These are phyloP conservation scores for Calocera viscosa DNA, from an alignment of 768 basidiomycete species.

Conservation along the genomic window DNA sequence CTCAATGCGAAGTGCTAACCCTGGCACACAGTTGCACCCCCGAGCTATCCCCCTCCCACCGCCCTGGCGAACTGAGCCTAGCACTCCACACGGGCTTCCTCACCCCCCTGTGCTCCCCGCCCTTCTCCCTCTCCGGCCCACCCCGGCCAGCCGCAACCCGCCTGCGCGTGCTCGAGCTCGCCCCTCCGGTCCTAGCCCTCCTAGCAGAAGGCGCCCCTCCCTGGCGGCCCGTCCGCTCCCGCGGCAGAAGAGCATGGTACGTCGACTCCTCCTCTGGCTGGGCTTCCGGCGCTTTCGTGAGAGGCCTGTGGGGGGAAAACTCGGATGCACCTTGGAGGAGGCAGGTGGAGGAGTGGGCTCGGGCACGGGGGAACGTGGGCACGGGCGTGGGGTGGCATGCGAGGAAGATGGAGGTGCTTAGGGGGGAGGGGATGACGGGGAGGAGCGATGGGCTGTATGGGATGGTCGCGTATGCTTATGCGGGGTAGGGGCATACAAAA, in stretches of 20 bases:
- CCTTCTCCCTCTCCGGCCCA: conserved; percentile 52
- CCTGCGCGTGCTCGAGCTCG: conserved; percentile 78
- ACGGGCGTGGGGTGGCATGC: conserved; percentile 92
- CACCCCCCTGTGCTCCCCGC: conserved; percentile 64
- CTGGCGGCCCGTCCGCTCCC: conserved; percentile 84
- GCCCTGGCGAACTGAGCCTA: conserved; percentile 32
- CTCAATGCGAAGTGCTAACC: conserved; percentile 75
- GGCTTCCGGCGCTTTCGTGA: conserved; percentile 45
- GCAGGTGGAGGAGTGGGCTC: conserved; percentile 59
- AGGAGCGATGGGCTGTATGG: conserved; percentile 90
- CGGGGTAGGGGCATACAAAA: no score
- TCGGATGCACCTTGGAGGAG: conserved; percentile 48
- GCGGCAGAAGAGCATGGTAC: conserved; percentile 91
- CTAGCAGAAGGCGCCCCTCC: conserved; percentile 68
- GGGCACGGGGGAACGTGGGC: conserved; percentile 78
- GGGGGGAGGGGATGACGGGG: conserved; percentile 82
- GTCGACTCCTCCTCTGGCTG: conserved; percentile 80
- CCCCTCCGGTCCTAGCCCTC: conserved; percentile 51
- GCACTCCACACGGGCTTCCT: conserved; percentile 63
- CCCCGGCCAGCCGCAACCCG: conserved; percentile 44
- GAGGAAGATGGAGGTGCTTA: conserved; percentile 91
- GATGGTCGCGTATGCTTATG: conserved; percentile 88
- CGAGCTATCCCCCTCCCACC: conserved; percentile 50
- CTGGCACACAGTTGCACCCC: conserved; percentile 57
- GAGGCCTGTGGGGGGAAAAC: conserved; percentile 40